phyloP scores from a whole-genome alignment of 139 green algal species.

The Edaphochlamys debaryana region DNA sequence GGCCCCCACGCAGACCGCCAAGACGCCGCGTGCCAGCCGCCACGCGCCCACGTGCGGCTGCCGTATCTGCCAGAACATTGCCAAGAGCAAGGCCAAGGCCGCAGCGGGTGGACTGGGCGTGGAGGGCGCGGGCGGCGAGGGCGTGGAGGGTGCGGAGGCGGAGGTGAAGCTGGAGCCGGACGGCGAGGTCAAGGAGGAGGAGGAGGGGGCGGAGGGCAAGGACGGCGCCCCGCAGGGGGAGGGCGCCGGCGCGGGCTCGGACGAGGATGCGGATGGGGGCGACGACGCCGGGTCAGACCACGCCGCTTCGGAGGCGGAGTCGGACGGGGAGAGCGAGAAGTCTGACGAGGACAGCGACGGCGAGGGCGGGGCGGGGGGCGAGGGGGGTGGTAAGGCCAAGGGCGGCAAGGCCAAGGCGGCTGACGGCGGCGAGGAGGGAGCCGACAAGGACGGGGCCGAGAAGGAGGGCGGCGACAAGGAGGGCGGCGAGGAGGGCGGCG shows the following conservation, averaged over 20 bases:
- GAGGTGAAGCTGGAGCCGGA: not conserved
- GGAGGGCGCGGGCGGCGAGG: not conserved
- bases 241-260: not conserved
- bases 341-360: not conserved
- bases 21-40: not conserved
- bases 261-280: not conserved
- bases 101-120: not conserved
- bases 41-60: slow-evolving; percentile 24
- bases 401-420: too few relatives aligned
- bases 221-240: not conserved
- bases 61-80: slow-evolving; percentile 36
- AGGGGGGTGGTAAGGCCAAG: too few relatives aligned
- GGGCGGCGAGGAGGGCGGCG: not conserved
- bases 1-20: not conserved
- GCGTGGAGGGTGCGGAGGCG: not conserved
- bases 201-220: not conserved
- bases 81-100: not conserved
- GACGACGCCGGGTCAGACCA: not conserved
- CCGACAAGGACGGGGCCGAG: not conserved
- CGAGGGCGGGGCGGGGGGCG: not conserved
- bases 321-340: too few relatives aligned
- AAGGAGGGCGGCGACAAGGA: not conserved
- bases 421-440: not conserved
- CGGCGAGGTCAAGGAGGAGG: not conserved
- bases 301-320: too few relatives aligned